Base-by-base conservation (phyloP, 371 early-diverging fungal genomes). In the Rhizopus arrhizus region DNA sequence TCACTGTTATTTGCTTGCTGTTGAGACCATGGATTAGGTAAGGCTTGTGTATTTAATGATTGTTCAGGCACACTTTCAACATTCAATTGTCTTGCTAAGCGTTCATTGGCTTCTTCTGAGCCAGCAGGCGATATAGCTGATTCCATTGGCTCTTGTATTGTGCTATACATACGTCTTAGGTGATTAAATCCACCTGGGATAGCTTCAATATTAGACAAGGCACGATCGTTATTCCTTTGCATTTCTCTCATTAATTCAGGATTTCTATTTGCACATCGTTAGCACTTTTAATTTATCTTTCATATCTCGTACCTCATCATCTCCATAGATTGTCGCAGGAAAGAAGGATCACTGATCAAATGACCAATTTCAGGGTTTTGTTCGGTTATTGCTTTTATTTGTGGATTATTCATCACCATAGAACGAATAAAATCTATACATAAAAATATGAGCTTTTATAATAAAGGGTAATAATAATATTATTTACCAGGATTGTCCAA, bases 181-280 rank as follows among this genome's bases (percentile, higher is more conserved):
- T 91, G 91, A 53, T 91, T 90, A 64, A 89, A 92, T 42, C 94
- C 94, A 40, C 93, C 93, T 3, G 94, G 94, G 50, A 89, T 74
- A 11, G 81, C 81, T 66, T 94, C 94, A 59, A 94, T 81, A 61
- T 93, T 93, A n/a, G 91, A 88, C 40, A 94, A 74, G 22, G 91
- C 92, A 35, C 92, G 87, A 68, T 94, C 94, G 64, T 91, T 91
- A 74, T 91, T 91, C 66, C 93, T 73, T 73, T 87, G 81, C 72
- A 91, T 86, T 66, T 94, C 91, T 56, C 86, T 81, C 91, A 92
- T 89, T 57, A 91, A 75, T 57, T 83, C 85, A 6, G 94, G 94
- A 56, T 93, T 92, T 66, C 89, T 78, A 65, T 40, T 4, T 22
- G 2, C 22, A 22, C 22, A 28, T 15, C 12, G 29, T 50, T 47